A percentile compares a stretch with the other conserved stretches of the same genome.
phyloP scores from a whole-genome alignment of 345 rosid species.

The Populus nigra region DNA sequence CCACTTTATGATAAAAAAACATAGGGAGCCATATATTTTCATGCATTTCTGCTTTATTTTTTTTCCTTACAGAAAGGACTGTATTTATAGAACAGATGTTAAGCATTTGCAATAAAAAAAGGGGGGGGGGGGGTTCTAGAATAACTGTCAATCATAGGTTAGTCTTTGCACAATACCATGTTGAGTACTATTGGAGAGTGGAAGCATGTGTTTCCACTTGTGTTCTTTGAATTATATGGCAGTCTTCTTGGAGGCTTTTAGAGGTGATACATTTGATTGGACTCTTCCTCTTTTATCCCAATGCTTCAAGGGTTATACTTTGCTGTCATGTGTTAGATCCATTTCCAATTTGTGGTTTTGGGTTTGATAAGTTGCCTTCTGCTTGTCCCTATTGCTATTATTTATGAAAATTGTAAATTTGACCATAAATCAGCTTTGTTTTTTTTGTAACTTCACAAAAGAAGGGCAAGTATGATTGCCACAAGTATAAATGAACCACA shows the following conservation, averaged over 20 bases:
- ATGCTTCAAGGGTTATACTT: not conserved
- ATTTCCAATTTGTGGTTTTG: not conserved
- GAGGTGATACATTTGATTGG: not conserved
- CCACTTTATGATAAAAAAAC: not conserved
- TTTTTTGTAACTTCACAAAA: too few species aligned
- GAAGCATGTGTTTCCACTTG: not conserved
- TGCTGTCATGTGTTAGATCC: not conserved
- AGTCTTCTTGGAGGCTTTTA: not conserved
- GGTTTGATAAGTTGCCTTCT: not conserved
- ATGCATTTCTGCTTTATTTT: not conserved
- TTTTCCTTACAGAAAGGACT: not conserved
- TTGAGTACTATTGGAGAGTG: not conserved
- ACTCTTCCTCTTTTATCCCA: not conserved
- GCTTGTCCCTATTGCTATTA: not conserved
- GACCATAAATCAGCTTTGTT: not conserved
- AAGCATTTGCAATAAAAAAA: not conserved
- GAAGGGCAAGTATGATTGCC: not conserved
- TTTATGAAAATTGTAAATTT: not conserved
- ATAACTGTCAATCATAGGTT: not conserved
- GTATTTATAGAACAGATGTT: not conserved
- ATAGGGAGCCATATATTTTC: not conserved
- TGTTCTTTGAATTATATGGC: not conserved
- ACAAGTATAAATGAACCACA: not conserved
- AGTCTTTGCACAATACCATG: not conserved
- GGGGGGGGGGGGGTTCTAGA: not conserved